These are phyloP conservation scores for Primulina huaijiensis DNA, from an alignment of 257 asterid species.

Conservation along the genomic window DNA sequence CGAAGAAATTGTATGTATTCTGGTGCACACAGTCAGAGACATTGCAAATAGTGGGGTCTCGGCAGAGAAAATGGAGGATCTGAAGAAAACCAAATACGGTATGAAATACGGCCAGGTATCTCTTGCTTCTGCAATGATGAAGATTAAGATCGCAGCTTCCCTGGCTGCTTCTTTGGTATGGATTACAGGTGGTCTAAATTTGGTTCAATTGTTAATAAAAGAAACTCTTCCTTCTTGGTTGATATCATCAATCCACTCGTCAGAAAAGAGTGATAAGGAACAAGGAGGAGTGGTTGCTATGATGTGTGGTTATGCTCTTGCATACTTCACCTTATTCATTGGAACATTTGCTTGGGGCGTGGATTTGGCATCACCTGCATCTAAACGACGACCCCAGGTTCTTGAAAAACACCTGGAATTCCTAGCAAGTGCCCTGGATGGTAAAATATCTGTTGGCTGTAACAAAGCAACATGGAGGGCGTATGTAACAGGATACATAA, in stretches of 20 bases:
- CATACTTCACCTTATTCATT: slow-evolving; percentile 60
- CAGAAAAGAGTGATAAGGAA: slow-evolving; percentile 37
- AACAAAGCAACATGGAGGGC: slow-evolving; percentile 79
- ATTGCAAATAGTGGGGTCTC: slow-evolving; percentile 61
- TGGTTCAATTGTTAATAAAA: slow-evolving; percentile 61
- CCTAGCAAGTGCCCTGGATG: slow-evolving; percentile 70
- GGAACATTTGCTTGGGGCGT: slow-evolving; percentile 82
- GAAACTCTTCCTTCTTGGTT: slow-evolving; percentile 92
- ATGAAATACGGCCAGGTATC: slow-evolving; percentile 80
- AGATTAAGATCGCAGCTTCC: slow-evolving; percentile 78
- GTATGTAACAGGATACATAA: slow-evolving; percentile 63
- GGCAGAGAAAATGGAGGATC: slow-evolving; percentile 50
- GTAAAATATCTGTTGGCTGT: slow-evolving; percentile 84
- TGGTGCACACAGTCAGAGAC: slow-evolving; percentile 73
- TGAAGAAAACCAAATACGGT: slow-evolving; percentile 51
- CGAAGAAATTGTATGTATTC: slow-evolving; percentile 70
- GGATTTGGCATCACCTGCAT: slow-evolving; percentile 51
- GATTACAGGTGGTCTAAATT: slow-evolving; percentile 72
- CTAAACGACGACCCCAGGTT: slow-evolving; percentile 49
- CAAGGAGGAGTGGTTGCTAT: slow-evolving; percentile 61
- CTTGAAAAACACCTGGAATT: slow-evolving; percentile 66
- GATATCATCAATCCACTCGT: slow-evolving; percentile 49
- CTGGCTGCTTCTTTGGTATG: slow-evolving; percentile 83
- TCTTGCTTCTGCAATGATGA: slow-evolving; percentile 65
- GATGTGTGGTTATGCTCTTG: slow-evolving; percentile 84